Conservation (phyloP, 495 filamentous ascomycete genomes). For the Daldinia loculata region DNA sequence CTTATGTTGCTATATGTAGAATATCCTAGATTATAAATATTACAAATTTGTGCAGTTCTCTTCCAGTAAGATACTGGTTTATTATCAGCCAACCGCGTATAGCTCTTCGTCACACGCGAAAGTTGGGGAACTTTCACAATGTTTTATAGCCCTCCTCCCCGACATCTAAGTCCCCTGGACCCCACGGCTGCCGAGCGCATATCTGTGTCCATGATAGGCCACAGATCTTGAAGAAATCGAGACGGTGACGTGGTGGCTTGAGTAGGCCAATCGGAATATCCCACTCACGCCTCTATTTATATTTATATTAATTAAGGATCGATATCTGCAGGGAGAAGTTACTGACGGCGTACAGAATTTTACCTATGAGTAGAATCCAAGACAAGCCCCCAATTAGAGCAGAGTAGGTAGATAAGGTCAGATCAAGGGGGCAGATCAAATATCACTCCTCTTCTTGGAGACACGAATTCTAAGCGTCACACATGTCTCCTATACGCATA, state of each 20-base stretch:
- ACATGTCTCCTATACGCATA: not conserved
- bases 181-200: not conserved
- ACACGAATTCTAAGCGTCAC: not conserved
- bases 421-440: not conserved
- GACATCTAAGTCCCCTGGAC: not conserved
- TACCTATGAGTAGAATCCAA: not conserved
- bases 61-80: not conserved
- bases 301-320: not conserved
- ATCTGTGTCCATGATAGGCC: not conserved
- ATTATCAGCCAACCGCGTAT: not conserved
- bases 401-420: not conserved
- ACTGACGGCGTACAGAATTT: not conserved
- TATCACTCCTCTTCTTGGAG: not conserved
- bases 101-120: not conserved
- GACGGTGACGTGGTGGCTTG: not conserved
- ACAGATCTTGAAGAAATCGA: not conserved
- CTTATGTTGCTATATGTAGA: not conserved
- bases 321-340: not conserved
- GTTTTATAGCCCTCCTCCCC: not conserved
- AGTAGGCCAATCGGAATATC: not conserved
- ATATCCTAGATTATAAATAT: not conserved
- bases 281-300: not conserved
- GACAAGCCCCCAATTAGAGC: not conserved
- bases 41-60: not conserved
- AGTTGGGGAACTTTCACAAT: not conserved